Base-by-base conservation (phyloP, 2,329 filamentous ascomycete genomes). In the Penicillium sp. region DNA sequence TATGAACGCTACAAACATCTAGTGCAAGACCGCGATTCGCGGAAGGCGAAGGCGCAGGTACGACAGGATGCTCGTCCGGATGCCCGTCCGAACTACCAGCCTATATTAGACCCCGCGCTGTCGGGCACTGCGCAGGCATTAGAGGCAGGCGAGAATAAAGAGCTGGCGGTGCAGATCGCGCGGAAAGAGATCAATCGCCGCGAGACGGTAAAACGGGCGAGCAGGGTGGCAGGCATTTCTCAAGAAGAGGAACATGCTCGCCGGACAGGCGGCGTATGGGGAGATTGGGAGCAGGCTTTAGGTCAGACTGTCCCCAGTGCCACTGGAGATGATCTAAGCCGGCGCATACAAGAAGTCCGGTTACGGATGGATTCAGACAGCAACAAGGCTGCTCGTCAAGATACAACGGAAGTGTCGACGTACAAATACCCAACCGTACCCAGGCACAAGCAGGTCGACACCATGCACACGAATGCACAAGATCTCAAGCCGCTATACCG, bases 111-210 rank as follows among this genome's bases (percentile, higher is more conserved):
- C 59, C 85, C 85, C 0, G 86, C 82, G 1, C 71, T 90, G 12
- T 77, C 78, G 18, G 81, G 82, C 3, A 79, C 78, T 11, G 77
- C 80, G 1, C 81, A 80, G 61, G 80, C 89, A 1, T 73, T 95
- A 14, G 85, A 89, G 65, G 88, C 88, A 0, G 81, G 80, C 1
- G 84, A 91, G 56, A 80, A 95, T 60, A 82, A 85, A 60, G 87
- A 92, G 11, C 74, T 95, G 47, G 91, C 91, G 0, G 85, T 95
- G 6, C 83, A 87, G 61, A 71, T 95, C 28, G 90, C 90, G 0
- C 85, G 87, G 60, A 82, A 83, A 55, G 90, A 95, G 71, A 81
- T 91, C 57, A 78, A 76, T 56, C 80, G 88, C 43, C 80, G 90
- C 62, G 86, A 89, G 64, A 83, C 82, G 14, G 80, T 78, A 43